These are phyloP conservation scores for Colletotrichum australisinense DNA, from an alignment of 2,329 filamentous ascomycete genomes.

Conservation along the genomic window DNA sequence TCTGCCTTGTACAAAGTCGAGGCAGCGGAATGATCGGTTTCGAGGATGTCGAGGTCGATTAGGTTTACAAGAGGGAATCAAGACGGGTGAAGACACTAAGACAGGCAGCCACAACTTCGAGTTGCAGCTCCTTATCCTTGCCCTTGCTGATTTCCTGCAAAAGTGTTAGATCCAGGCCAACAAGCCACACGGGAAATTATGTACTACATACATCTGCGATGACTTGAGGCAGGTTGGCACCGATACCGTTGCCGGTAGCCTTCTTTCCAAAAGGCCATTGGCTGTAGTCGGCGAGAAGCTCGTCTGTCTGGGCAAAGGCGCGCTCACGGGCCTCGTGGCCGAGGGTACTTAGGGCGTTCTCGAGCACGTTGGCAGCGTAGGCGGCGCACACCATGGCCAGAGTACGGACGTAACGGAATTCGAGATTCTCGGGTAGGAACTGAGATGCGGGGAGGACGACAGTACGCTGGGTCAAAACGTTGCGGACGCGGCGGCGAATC, in stretches of 20 bases:
- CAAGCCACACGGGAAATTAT: no score
- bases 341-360: slow-evolving; percentile 95
- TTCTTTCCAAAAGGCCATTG: slow-evolving; percentile 96
- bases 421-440: slow-evolving; percentile 93
- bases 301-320: slow-evolving; percentile 96
- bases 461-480: slow-evolving; percentile 91
- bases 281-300: slow-evolving; percentile 93
- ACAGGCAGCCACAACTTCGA: slow-evolving; percentile 97
- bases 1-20: not conserved
- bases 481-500: slow-evolving; percentile 91
- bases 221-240: slow-evolving; percentile 89
- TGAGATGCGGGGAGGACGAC: slow-evolving; percentile 88
- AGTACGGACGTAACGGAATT: slow-evolving; percentile 92
- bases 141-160: slow-evolving; percentile 80
- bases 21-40: slow-evolving; percentile 1
- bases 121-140: slow-evolving; percentile 94
- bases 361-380: slow-evolving; percentile 96
- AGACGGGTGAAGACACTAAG: slow-evolving; percentile 97
- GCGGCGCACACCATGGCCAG: slow-evolving; percentile 97
- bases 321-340: slow-evolving; percentile 94
- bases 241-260: slow-evolving; percentile 83
- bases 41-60: slow-evolving; percentile 21
- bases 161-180: slow-evolving; percentile 33
- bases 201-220: slow-evolving; percentile 74
- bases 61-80: slow-evolving; percentile 85